Percentiles rank a stretch among this genome's conserved stretches.
Conservation (phyloP, 257 asterid genomes). For the Solanum infundibuliforme region DNA sequence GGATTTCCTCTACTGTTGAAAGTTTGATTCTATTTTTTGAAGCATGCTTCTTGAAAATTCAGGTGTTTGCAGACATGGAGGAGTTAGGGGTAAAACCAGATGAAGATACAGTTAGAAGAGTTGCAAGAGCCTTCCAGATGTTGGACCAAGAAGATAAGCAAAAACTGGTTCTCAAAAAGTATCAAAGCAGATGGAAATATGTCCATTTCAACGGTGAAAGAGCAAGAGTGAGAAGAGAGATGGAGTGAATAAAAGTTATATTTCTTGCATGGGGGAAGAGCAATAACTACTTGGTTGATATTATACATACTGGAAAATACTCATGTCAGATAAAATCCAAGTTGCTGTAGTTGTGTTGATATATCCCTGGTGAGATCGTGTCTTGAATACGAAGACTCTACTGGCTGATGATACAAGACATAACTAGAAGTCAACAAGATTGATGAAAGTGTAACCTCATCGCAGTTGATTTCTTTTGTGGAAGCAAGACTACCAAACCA, state of each 20-base stretch:
- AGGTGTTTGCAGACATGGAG: slow-evolving; percentile 98
- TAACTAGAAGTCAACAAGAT: background rate
- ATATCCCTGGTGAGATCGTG: background rate
- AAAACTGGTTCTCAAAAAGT: slow-evolving; percentile 21
- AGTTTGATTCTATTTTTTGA: background rate
- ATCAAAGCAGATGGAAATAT: slow-evolving; percentile 5
- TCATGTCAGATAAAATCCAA: background rate
- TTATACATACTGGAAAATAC: background rate
- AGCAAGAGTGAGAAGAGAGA: slow-evolving; percentile 9
- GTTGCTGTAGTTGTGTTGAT: background rate
- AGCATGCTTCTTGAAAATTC: background rate
- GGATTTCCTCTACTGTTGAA: background rate
- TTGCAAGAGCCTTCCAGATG: slow-evolving; percentile 55
- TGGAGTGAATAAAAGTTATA: background rate
- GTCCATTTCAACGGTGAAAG: slow-evolving; percentile 84
- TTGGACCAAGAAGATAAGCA: slow-evolving; percentile 56
- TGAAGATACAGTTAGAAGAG: slow-evolving; percentile 58
- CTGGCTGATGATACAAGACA: background rate
- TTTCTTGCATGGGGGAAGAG: background rate
- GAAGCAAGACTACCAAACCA: background rate
- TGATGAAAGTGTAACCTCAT: background rate
- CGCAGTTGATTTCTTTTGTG: background rate
- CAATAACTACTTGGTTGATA: background rate
- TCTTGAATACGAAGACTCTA: background rate
- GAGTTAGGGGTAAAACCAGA: slow-evolving; percentile 88